phyloP scores from a whole-genome alignment of 495 filamentous ascomycete species.

The Aspergillus baeticus region DNA sequence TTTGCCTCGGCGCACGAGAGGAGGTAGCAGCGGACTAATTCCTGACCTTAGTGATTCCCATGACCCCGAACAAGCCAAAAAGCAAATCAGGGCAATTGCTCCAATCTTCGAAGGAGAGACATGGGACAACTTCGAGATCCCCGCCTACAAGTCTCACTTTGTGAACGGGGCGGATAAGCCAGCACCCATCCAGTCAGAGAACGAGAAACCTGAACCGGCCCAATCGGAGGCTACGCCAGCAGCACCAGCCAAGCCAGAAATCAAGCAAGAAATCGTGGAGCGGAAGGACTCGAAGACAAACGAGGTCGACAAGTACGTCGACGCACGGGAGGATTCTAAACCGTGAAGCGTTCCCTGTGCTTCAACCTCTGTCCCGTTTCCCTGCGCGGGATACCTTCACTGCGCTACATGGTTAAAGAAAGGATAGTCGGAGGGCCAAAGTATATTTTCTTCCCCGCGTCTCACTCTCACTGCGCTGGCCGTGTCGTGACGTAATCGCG shows the following conservation, averaged over 20 bases:
- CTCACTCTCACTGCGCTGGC: not conserved
- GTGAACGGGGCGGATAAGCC: conserved; percentile 13
- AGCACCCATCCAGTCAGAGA: conserved; percentile 15
- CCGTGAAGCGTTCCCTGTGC: conserved; percentile 5
- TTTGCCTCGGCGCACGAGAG: not conserved
- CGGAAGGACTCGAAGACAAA: conserved; percentile 49
- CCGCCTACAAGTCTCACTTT: conserved; percentile 27
- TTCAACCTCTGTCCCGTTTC: not conserved
- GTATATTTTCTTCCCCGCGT: not conserved
- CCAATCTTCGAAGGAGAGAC: conserved; percentile 80
- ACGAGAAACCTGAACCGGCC: not conserved
- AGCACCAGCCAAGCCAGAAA: not conserved
- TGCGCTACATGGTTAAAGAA: not conserved
- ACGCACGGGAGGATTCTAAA: conserved; percentile 45
- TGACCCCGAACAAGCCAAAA: conserved; percentile 68
- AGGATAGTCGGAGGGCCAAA: not conserved
- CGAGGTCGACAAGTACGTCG: conserved; percentile 57
- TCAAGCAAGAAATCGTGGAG: conserved; percentile 26
- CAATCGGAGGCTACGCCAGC: not conserved
- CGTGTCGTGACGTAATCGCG: conserved; percentile 4
- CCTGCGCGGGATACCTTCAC: not conserved
- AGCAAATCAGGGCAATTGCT: conserved; percentile 84
- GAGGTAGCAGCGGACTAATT: not conserved
- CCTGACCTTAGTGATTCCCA: conserved; percentile 55
- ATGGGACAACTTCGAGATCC: conserved; percentile 40